phyloP scores from a whole-genome alignment of 2,329 filamentous ascomycete genomes.

The Cercospora sp. region DNA sequence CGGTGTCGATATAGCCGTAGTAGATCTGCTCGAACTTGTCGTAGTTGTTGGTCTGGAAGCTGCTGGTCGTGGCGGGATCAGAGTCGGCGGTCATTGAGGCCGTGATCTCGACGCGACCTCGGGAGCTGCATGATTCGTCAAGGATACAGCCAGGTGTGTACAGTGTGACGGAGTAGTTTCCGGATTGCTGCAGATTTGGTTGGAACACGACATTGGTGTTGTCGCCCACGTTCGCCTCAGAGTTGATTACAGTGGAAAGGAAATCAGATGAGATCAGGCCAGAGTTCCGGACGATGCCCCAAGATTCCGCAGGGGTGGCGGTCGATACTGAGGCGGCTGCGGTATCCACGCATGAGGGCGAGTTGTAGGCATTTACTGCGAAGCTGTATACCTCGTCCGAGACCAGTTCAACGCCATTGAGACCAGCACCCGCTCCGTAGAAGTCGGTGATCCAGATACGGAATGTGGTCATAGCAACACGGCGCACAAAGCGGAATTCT shows the following conservation, averaged over 20 bases:
- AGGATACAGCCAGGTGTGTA: constrained; percentile 90
- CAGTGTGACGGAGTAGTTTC: constrained; percentile 86
- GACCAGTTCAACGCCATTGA: constrained; percentile 84
- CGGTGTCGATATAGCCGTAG: constrained; percentile 78
- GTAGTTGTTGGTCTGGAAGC: constrained; percentile 91
- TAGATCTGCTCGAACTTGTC: constrained; percentile 97
- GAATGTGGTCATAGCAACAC: constrained; percentile 84
- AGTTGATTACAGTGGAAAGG: constrained; percentile 66
- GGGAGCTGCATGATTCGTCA: constrained; percentile 72
- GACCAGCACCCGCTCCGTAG: constrained; percentile 81
- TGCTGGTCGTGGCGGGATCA: constrained; percentile 57
- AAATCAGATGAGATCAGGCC: constrained; percentile 73
- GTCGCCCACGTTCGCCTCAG: constrained; percentile 46
- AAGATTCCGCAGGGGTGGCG: constrained; percentile 58
- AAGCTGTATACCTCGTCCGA: constrained; percentile 70
- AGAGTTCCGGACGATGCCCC: constrained; percentile 66
- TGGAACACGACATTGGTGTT: constrained; percentile 71
- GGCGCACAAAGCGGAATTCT: constrained; percentile 89
- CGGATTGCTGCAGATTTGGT: constrained; percentile 83
- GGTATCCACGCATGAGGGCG: constrained; percentile 73
- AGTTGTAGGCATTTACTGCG: constrained; percentile 84
- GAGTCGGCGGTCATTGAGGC: constrained; percentile 60
- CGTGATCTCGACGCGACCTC: constrained; percentile 81
- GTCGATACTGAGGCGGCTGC: constrained; percentile 65
- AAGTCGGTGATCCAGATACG: constrained; percentile 81